Evolutionary conservation across 148 eudicot genomes (phyloP), one percentile per base, ranked within the genome.

Genomic region (Polygonum maritimum): DNA sequence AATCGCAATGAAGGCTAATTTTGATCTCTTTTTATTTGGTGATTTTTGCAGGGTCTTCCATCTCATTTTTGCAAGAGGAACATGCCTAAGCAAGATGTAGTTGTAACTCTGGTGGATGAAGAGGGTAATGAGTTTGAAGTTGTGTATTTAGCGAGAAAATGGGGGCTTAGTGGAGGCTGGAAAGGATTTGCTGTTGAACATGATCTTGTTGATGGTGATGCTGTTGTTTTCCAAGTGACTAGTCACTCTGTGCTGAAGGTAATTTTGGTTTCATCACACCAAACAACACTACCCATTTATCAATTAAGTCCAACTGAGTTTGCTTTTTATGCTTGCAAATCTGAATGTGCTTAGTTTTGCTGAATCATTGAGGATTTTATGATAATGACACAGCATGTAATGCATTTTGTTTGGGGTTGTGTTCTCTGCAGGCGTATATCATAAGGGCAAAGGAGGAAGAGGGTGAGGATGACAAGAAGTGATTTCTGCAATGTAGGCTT

Each of bases 141-240:
- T 0, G 87, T 93, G 4, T 91, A 87, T 74, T 78, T 93, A 81
- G 91, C 91, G 12, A 78, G 89, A 4, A 93, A 93, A 83, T 67
- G 77, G 14, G 98, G 98, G 54, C 92, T 93, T 44, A 93, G 98
- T 69, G 98, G 98, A 73, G 98, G 98, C 35, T 91, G 98, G 98
- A 93, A 85, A 79, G 96, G 86, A 45, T 93, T 93, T 73, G 81
- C 98, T 5, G 80, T 86, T 65, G 79, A 75, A 79, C 97, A 93
- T 85, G 83, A 77, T 4, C 85, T 93, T 75, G 91, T 87, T 18
- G 98, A 93, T 82, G 98, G 98, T 0, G 98, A 93, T 87, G 86
- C 92, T 13, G 76, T 93, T 16, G 83, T 93, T 40, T 93, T 93
- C 75, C 92, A 93, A 78, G 51, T 89, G n/a, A 83, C 84, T 39